These are phyloP conservation scores for Aspergillus sp. DNA, from an alignment of 2,329 filamentous ascomycete genomes.

Conservation along the genomic window DNA sequence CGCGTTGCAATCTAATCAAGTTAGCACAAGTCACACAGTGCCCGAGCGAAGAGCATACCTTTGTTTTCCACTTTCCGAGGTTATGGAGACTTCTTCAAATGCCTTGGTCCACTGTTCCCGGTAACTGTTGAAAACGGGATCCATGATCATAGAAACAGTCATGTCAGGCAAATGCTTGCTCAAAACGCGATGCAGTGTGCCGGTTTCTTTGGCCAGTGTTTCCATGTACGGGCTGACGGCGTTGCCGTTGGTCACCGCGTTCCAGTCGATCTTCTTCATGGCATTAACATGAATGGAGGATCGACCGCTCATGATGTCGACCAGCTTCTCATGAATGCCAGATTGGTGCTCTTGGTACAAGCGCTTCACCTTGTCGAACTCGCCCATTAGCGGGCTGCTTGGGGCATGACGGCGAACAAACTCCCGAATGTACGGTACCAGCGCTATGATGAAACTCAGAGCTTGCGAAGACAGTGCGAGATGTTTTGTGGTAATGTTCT, in stretches of 20 bases:
- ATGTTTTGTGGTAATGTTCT: slow-evolving; percentile 95
- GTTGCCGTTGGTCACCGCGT: slow-evolving; percentile 49
- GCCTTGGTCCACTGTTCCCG: slow-evolving; percentile 74
- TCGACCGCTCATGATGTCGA: slow-evolving; percentile 85
- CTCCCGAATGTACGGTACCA: slow-evolving; percentile 88
- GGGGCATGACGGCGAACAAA: slow-evolving; percentile 75
- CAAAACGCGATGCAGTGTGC: slow-evolving; percentile 78
- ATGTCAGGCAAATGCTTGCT: slow-evolving; percentile 76
- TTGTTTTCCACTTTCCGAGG: slow-evolving; percentile 66
- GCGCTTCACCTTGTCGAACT: slow-evolving; percentile 85
- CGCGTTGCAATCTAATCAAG: slow-evolving; percentile 65
- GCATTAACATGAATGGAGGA: slow-evolving; percentile 71
- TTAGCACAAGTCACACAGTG: slow-evolving; percentile 12
- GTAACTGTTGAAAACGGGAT: slow-evolving; percentile 79
- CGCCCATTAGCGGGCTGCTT: slow-evolving; percentile 63
- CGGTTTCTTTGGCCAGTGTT: slow-evolving; percentile 80
- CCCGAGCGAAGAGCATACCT: slow-evolving; percentile 55
- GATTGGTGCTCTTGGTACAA: slow-evolving; percentile 86
- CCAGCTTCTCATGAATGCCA: slow-evolving; percentile 86
- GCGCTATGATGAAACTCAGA: slow-evolving; percentile 78
- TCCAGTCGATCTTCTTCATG: slow-evolving; percentile 75
- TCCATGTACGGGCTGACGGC: slow-evolving; percentile 75
- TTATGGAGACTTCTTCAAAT: slow-evolving; percentile 64
- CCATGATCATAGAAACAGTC: slow-evolving; percentile 79
- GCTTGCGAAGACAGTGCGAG: slow-evolving; percentile 88